Evolutionary conservation across 306 rosid genomes (phyloP).

Genomic region (Ochetophila trinervis): DNA sequence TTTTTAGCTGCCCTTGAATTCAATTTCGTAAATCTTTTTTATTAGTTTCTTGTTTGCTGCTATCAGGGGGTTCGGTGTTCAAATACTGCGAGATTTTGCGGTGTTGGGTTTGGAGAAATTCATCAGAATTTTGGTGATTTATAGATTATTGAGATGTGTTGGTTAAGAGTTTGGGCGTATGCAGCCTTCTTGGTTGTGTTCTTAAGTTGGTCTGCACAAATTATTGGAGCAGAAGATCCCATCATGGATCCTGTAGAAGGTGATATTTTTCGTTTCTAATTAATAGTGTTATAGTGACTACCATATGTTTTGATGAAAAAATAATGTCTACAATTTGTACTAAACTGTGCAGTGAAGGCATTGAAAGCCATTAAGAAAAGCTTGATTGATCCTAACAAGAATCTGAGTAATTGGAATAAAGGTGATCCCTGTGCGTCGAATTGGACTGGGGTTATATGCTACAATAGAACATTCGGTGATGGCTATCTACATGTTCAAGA

Average conservation of each 20-base stretch:
- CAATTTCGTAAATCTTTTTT: not conserved
- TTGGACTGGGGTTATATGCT: conserved; percentile 85
- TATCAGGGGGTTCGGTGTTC: conserved; percentile 30
- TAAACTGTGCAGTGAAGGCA: conserved; percentile 60
- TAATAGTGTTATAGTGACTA: not conserved
- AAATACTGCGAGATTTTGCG: not conserved
- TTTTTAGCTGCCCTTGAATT: conserved; percentile 20
- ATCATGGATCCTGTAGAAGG: conserved; percentile 60
- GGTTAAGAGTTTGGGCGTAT: conserved; percentile 37
- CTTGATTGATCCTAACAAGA: conserved; percentile 65
- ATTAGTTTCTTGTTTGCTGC: conserved; percentile 28
- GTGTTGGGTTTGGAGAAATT: conserved; percentile 25
- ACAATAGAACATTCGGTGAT: conserved; percentile 43
- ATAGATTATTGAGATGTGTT: conserved; percentile 45
- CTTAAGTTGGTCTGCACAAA: conserved; percentile 47
- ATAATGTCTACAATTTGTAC: conserved; percentile 23
- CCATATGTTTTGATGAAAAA: conserved; percentile 5
- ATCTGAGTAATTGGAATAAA: conserved; percentile 67
- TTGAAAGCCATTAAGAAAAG: conserved; percentile 49
- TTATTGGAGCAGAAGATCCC: conserved; percentile 32
- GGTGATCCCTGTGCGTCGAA: conserved; percentile 77
- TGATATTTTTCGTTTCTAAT: conserved; percentile 2
- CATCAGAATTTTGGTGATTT: conserved; percentile 22
- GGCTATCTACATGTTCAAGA: conserved; percentile 69
- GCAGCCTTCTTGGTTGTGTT: conserved; percentile 35